Percentiles rank a stretch among this genome's conserved stretches.
Evolutionary conservation across 495 filamentous ascomycete species (phyloP).

Genomic region (Trichoderma gamsii): DNA sequence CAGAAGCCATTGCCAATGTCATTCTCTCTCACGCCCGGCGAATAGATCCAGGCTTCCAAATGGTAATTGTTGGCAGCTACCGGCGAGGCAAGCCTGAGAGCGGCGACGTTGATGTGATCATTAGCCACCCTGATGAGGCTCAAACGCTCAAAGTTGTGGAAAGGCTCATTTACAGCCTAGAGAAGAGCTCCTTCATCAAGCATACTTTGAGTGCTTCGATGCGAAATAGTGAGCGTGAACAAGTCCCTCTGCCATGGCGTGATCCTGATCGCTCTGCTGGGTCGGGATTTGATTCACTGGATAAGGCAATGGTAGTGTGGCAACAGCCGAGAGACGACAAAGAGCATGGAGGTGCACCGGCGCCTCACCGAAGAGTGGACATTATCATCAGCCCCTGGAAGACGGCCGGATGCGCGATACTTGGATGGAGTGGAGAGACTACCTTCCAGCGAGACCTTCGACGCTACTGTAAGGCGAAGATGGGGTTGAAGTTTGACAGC

Average conservation of each 20-base stretch:
- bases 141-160: slow-evolving; percentile 61
- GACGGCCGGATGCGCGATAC: slow-evolving; percentile 78
- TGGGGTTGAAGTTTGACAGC: slow-evolving; percentile 80
- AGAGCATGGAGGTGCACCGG: slow-evolving; percentile 44
- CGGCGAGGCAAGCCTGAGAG: slow-evolving; percentile 67
- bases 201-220: slow-evolving; percentile 70
- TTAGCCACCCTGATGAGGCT: slow-evolving; percentile 68
- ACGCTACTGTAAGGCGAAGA: slow-evolving; percentile 66
- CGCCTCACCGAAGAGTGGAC: slow-evolving; percentile 79
- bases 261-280: slow-evolving; percentile 31
- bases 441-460: slow-evolving; percentile 88
- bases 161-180: slow-evolving; percentile 62
- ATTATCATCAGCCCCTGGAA: slow-evolving; percentile 90
- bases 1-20: slow-evolving; percentile 57
- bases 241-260: slow-evolving; percentile 55
- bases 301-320: slow-evolving; percentile 93
- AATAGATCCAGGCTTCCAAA: slow-evolving; percentile 53
- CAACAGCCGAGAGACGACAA: slow-evolving; percentile 55
- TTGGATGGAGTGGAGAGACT: slow-evolving; percentile 82
- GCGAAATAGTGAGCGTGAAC: slow-evolving; percentile 61
- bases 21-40: slow-evolving; percentile 58
- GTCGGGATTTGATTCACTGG: slow-evolving; percentile 73
- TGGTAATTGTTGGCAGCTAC: slow-evolving; percentile 77
- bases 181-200: slow-evolving; percentile 64
- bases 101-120: slow-evolving; percentile 80